Percentiles rank a stretch among this genome's conserved stretches.
Evolutionary conservation across 148 eudicot species (phyloP).

Genomic region (Heliosperma pusillum): DNA sequence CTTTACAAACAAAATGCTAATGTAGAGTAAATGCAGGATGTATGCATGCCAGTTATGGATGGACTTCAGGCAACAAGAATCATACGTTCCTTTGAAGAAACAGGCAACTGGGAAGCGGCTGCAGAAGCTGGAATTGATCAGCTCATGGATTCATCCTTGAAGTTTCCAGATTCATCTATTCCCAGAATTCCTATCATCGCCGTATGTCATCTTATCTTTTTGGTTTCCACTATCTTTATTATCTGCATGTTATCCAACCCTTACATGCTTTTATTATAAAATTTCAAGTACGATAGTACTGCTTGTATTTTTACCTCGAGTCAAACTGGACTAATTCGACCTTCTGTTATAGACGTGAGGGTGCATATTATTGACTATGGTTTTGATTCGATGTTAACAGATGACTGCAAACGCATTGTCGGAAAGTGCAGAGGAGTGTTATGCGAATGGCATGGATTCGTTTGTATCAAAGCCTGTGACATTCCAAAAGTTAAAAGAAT

Average conservation of each 20-base stretch:
- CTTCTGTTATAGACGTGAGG: not conserved
- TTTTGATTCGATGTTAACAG: slow-evolving; percentile 39
- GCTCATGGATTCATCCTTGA: slow-evolving; percentile 24
- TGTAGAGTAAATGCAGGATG: slow-evolving; percentile 51
- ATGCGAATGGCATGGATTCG: slow-evolving; percentile 86
- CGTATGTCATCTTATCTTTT: slow-evolving; percentile 36
- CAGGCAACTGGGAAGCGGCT: slow-evolving; percentile 88
- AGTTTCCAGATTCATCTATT: slow-evolving; percentile 27
- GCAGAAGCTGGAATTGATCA: slow-evolving; percentile 65
- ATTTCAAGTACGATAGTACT: no score
- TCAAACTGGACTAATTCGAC: no score
- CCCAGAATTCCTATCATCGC: slow-evolving; percentile 71
- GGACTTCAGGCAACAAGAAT: slow-evolving; percentile 91
- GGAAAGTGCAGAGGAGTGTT: slow-evolving; percentile 92
- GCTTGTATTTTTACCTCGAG: no score
- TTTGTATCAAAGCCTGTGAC: slow-evolving; percentile 92
- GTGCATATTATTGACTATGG: not conserved
- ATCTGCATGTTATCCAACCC: no score
- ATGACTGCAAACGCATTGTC: slow-evolving; percentile 92
- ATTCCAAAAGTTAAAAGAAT: slow-evolving; percentile 68
- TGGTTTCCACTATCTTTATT: not conserved
- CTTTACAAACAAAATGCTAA: not conserved
- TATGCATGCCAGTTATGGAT: slow-evolving; percentile 95
- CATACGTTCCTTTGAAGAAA: slow-evolving; percentile 76
- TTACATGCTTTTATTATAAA: not conserved